Evolutionary conservation across 257 asterid species (phyloP).

Genomic region (Cordia subcordata): DNA sequence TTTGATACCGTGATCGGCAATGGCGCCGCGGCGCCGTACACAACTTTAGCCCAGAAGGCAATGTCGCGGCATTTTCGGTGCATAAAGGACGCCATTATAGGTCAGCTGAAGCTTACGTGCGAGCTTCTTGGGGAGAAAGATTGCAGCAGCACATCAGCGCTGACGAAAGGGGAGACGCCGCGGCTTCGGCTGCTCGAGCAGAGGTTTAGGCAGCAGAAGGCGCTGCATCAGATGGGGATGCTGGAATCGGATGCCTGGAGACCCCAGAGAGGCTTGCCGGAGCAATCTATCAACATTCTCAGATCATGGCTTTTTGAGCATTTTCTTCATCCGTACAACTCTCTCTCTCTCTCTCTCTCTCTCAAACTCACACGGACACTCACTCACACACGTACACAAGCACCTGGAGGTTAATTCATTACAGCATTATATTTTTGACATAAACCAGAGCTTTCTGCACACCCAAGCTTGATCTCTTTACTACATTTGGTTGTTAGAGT

Average conservation of each 20-base stretch:
- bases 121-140: conserved; percentile 69
- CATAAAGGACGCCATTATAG: conserved; percentile 57
- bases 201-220: conserved; percentile 54
- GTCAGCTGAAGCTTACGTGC: conserved; percentile 49
- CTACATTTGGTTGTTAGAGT: not conserved
- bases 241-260: conserved; percentile 71
- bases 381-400: not conserved
- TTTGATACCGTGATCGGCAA: conserved; percentile 53
- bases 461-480: not conserved
- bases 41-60: conserved; percentile 64
- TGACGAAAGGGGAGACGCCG: conserved; percentile 84
- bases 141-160: conserved; percentile 17
- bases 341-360: conserved; percentile 10
- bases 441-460: not conserved
- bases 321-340: conserved; percentile 70
- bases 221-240: conserved; percentile 59
- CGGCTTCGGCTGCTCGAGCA: conserved; percentile 57
- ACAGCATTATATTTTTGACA: not conserved
- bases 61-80: conserved; percentile 82
- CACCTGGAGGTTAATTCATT: not conserved
- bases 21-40: conserved; percentile 63
- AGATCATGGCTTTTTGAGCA: conserved; percentile 90
- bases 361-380: not conserved
- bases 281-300: conserved; percentile 54
- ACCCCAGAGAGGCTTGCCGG: conserved; percentile 85